Evolutionary conservation across 2,329 filamentous ascomycete species (phyloP).

Genomic region (Aschersonia sp.): DNA sequence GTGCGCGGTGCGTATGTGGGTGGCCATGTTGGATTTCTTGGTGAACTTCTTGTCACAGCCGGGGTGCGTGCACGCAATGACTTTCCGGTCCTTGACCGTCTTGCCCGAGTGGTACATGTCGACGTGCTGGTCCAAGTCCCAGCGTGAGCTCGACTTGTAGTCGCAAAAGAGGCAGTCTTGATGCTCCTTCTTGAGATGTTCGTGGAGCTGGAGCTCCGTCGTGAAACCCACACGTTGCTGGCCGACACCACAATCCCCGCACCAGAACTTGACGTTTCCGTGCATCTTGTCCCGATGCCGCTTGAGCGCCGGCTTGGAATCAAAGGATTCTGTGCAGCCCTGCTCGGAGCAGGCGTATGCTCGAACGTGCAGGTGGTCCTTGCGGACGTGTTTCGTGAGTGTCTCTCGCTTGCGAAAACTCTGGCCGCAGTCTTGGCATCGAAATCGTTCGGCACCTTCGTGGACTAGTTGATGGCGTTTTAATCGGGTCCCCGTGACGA

Average conservation of each 20-base stretch:
- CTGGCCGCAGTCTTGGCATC: conserved; percentile 61
- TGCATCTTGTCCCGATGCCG: conserved; percentile 60
- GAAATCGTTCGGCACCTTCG: conserved; percentile 55
- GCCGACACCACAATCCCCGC: conserved; percentile 49
- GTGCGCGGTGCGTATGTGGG: conserved; percentile 66
- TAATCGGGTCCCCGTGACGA: conserved; percentile 66
- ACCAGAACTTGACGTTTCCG: conserved; percentile 56
- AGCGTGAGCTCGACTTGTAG: conserved; percentile 48
- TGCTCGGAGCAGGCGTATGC: conserved; percentile 54
- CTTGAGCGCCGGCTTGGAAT: conserved; percentile 55
- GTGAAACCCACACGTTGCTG: conserved; percentile 45
- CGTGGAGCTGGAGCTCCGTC: conserved; percentile 55
- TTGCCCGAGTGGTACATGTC: conserved; percentile 60
- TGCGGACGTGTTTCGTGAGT: conserved; percentile 66
- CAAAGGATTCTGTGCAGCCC: conserved; percentile 54
- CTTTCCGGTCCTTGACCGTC: conserved; percentile 47
- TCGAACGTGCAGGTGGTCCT: conserved; percentile 56
- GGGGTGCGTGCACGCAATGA: conserved; percentile 48
- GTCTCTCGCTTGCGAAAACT: conserved; percentile 81
- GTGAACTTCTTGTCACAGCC: conserved; percentile 69
- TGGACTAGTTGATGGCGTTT: conserved; percentile 68
- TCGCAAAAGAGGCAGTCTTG: conserved; percentile 64
- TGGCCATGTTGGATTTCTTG: conserved; percentile 66
- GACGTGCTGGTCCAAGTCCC: conserved; percentile 60
- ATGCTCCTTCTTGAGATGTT: conserved; percentile 61